A percentile compares a stretch with the other conserved stretches of the same genome.
Evolutionary conservation across 2,329 filamentous ascomycete species (phyloP).

Genomic region (Fusarium phyllophilum): DNA sequence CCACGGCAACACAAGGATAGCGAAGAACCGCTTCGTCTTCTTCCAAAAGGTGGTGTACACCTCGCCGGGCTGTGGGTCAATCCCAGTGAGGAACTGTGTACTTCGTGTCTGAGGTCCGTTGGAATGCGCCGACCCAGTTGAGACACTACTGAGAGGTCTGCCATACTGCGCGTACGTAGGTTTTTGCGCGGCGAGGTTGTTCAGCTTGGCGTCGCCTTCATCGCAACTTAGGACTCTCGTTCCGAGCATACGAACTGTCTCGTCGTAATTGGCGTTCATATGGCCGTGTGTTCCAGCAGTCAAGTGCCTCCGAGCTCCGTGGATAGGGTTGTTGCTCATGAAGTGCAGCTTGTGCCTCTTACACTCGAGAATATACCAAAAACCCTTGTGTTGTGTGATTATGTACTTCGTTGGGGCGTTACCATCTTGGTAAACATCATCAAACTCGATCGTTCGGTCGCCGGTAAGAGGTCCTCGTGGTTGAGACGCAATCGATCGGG

Average conservation of each 20-base stretch:
- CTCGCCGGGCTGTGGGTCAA: conserved; percentile 6
- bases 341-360: not conserved
- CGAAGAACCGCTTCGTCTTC: not conserved
- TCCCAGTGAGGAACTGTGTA: not conserved
- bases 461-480: not conserved
- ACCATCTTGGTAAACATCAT: conserved; percentile 14
- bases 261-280: not conserved
- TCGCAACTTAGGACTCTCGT: accelerated
- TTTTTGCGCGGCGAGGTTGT: not conserved
- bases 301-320: not conserved
- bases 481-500: not conserved
- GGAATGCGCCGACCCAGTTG: not conserved
- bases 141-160: not conserved
- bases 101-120: not conserved
- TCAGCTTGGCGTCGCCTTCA: not conserved
- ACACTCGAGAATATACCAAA: conserved; percentile 26
- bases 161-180: not conserved
- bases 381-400: not conserved
- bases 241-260: accelerated
- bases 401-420: not conserved
- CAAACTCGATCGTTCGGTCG: not conserved
- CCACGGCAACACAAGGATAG: not conserved
- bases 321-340: not conserved
- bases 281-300: not conserved
- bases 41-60: conserved; percentile 7